Percentiles rank a stretch among this genome's conserved stretches.
Evolutionary conservation across 805 yeast species (phyloP).

Genomic region (Pichia gijzeniarum): DNA sequence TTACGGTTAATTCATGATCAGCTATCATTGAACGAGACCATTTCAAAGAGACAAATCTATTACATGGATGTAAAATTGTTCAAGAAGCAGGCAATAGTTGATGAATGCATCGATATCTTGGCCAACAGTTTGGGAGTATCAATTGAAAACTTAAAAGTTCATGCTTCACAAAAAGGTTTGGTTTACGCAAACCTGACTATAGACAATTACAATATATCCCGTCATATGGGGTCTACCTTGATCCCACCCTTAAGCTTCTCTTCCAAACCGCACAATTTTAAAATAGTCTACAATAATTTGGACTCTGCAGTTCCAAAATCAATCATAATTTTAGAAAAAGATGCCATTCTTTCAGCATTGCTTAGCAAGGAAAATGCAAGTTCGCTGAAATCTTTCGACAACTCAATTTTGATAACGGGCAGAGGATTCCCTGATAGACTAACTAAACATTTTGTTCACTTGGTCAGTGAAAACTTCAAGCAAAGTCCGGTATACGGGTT

Average conservation of each 20-base stretch:
- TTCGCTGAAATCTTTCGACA: background rate
- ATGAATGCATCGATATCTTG: slow-evolving; percentile 34
- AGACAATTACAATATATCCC: background rate
- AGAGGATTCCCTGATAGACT: slow-evolving; percentile 61
- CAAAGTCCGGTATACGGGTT: slow-evolving; percentile 37
- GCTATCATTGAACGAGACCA: slow-evolving; percentile 10
- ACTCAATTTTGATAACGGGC: slow-evolving; percentile 41
- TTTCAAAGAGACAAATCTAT: slow-evolving; percentile 51
- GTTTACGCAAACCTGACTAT: slow-evolving; percentile 31
- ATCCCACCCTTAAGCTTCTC: slow-evolving; percentile 35
- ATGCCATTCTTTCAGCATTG: slow-evolving; percentile 39
- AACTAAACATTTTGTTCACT: slow-evolving; percentile 36
- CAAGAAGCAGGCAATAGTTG: slow-evolving; percentile 37
- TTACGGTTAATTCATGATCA: slow-evolving; percentile 18
- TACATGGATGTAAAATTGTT: slow-evolving; percentile 53
- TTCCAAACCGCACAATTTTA: slow-evolving; percentile 16
- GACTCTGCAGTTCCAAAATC: slow-evolving; percentile 18
- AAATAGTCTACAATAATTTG: slow-evolving; percentile 5
- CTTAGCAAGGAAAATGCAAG: slow-evolving; percentile 5
- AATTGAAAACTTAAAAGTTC: slow-evolving; percentile 36
- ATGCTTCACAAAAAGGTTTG: slow-evolving; percentile 53
- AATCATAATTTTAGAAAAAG: slow-evolving; percentile 45
- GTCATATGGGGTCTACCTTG: slow-evolving; percentile 19
- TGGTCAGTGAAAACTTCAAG: slow-evolving; percentile 19
- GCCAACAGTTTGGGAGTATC: slow-evolving; percentile 34